Conservation (phyloP, 2,329 filamentous ascomycete genomes). For the Zymoseptoria passerinii region DNA sequence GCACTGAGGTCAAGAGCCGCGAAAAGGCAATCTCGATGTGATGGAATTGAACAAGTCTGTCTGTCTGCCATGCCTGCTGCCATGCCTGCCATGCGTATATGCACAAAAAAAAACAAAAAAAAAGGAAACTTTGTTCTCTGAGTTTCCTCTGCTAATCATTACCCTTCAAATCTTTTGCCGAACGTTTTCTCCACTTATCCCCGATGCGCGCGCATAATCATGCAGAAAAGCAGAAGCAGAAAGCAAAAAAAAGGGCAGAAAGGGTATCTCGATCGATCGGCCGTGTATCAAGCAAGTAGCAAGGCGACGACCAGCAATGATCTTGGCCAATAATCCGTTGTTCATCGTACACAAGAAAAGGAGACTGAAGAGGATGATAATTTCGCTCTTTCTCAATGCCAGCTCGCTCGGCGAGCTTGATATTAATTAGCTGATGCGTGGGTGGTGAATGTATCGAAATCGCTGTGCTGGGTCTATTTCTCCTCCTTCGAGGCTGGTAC, state of each 20-base stretch:
- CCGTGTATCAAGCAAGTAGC: not conserved
- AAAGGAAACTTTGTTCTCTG: not conserved
- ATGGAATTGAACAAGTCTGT: not conserved
- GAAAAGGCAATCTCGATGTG: not conserved
- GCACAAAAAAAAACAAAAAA: not conserved
- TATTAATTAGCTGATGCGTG: not conserved
- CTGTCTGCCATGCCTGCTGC: not conserved
- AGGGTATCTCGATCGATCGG: not conserved
- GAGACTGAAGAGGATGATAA: not conserved
- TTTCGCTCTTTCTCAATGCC: not conserved
- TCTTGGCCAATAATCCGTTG: not conserved
- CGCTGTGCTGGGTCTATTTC: not conserved
- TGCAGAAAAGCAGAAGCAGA: not conserved
- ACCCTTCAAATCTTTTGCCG: not conserved
- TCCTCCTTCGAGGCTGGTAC: not conserved
- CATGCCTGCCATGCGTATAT: not conserved
- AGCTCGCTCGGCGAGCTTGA: not conserved
- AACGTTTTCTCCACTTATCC: not conserved
- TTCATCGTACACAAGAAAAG: not conserved
- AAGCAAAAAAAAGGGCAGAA: not conserved
- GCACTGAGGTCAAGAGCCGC: not conserved
- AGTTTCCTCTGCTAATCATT: not conserved
- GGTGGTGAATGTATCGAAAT: not conserved
- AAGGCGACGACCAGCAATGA: not conserved
- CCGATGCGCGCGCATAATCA: not conserved